Evolutionary conservation across 2,329 filamentous ascomycete genomes (phyloP).

Genomic region (Aspergillus tanneri): DNA sequence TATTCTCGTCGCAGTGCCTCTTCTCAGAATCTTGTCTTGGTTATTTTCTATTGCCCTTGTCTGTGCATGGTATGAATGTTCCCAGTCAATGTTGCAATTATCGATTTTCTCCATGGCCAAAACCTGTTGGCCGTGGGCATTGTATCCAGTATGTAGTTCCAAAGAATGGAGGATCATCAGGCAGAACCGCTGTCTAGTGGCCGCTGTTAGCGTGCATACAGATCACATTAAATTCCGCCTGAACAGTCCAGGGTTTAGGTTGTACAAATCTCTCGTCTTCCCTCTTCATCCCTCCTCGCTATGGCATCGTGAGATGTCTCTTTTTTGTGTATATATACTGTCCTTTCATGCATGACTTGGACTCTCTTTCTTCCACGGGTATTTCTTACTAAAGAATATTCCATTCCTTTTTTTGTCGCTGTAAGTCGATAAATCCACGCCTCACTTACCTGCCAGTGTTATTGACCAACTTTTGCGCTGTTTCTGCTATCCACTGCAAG

Average conservation of each 20-base stretch:
- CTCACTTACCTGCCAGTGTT: conserved; percentile 11
- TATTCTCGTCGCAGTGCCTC: background rate
- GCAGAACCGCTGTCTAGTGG: background rate
- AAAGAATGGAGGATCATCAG: background rate
- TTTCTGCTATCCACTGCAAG: too few relatives aligned
- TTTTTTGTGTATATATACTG: background rate
- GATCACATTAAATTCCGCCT: background rate
- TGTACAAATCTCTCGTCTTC: too few relatives aligned
- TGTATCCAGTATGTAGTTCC: background rate
- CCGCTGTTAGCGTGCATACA: background rate
- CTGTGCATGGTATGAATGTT: too few relatives aligned
- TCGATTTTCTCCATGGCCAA: too few relatives aligned
- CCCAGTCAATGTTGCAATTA: too few relatives aligned
- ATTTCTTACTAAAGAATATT: background rate
- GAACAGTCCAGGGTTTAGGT: too few relatives aligned
- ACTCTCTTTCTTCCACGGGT: background rate
- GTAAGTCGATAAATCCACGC: background rate
- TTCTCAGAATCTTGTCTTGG: too few relatives aligned
- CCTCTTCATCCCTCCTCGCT: background rate
- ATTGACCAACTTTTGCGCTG: conserved; percentile 3
- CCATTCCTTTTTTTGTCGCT: background rate
- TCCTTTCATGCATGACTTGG: background rate
- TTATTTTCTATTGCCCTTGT: too few relatives aligned
- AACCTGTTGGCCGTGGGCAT: too few relatives aligned
- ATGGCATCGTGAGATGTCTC: background rate